phyloP scores from a whole-genome alignment of 2,329 filamentous ascomycete species.

The Penicillium griseofulvum region DNA sequence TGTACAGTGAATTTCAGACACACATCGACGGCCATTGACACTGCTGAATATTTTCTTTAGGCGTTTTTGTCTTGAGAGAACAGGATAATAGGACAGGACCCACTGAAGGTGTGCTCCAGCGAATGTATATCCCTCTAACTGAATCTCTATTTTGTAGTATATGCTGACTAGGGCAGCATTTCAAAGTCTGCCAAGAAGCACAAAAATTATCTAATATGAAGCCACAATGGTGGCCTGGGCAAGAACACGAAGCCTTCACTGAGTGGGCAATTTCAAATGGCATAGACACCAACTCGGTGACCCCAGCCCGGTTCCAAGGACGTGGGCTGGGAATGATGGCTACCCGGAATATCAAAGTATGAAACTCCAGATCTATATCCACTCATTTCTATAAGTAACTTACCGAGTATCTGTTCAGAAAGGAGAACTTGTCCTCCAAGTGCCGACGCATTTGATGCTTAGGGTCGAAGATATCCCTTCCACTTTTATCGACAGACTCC shows the following conservation, averaged over 20 bases:
- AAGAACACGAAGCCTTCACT: slow-evolving; percentile 55
- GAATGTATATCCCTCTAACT: not conserved
- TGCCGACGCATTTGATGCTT: slow-evolving; percentile 64
- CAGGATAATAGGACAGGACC: too few species aligned
- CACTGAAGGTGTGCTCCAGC: not conserved
- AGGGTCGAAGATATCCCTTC: slow-evolving; percentile 61
- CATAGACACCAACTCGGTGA: slow-evolving; percentile 65
- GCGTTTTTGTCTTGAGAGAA: not conserved
- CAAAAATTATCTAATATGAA: slow-evolving; percentile 20
- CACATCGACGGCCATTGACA: not conserved
- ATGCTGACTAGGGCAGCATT: not conserved
- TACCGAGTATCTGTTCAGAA: slow-evolving; percentile 41
- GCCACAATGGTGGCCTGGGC: slow-evolving; percentile 33
- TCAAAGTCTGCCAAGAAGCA: not conserved
- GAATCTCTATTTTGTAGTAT: not conserved
- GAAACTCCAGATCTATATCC: not conserved
- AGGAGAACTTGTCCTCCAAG: slow-evolving; percentile 61
- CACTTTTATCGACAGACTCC: slow-evolving; percentile 52
- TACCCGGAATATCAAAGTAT: slow-evolving; percentile 63
- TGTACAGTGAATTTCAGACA: slow-evolving; percentile 7
- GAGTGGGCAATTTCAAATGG: slow-evolving; percentile 66
- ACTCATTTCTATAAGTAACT: not conserved
- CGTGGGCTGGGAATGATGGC: slow-evolving; percentile 78
- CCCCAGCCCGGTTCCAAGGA: slow-evolving; percentile 64
- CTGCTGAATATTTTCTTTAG: not conserved